Evolutionary conservation across 331 rosid species (phyloP).

Genomic region (Telfairia occidentalis): DNA sequence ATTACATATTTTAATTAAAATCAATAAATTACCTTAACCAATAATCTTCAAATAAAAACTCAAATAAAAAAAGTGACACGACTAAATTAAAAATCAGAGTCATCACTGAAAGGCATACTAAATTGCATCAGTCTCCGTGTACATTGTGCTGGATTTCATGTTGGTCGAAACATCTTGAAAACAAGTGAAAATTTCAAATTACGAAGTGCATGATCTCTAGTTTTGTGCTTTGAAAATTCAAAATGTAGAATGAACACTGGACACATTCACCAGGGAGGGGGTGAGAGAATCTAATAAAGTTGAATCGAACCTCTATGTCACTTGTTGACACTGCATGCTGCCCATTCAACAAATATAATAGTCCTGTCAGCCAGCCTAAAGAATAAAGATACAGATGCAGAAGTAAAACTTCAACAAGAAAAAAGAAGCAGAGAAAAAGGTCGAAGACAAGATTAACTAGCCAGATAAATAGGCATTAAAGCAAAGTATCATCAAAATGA

Average conservation of each 20-base stretch:
- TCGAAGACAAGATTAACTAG: not conserved
- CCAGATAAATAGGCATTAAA: not conserved
- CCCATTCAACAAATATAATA: constrained; percentile 75
- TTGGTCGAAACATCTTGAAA: not conserved
- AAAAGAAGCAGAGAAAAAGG: constrained; percentile 14
- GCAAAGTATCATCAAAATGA: not conserved
- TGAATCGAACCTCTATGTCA: constrained; percentile 53
- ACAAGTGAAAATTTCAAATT: not conserved
- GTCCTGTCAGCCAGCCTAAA: constrained; percentile 92
- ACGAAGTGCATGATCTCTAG: not conserved
- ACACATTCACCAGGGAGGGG: not conserved
- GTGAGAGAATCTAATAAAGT: constrained; percentile 3
- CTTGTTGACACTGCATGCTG: constrained; percentile 67
- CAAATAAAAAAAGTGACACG: not conserved
- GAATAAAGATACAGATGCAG: constrained; percentile 52
- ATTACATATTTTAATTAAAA: not conserved
- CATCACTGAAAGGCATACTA: not conserved
- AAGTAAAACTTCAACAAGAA: constrained; percentile 41
- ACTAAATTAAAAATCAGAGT: not conserved
- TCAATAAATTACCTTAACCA: not conserved
- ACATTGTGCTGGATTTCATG: not conserved
- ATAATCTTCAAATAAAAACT: not conserved
- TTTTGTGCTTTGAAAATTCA: not conserved
- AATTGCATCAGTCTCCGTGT: not conserved
- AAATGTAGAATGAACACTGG: not conserved